Evolutionary conservation across 2,329 filamentous ascomycete species (phyloP), one percentile per base, ranked within the genome.

Genomic region (Fusarium praegraminearum): DNA sequence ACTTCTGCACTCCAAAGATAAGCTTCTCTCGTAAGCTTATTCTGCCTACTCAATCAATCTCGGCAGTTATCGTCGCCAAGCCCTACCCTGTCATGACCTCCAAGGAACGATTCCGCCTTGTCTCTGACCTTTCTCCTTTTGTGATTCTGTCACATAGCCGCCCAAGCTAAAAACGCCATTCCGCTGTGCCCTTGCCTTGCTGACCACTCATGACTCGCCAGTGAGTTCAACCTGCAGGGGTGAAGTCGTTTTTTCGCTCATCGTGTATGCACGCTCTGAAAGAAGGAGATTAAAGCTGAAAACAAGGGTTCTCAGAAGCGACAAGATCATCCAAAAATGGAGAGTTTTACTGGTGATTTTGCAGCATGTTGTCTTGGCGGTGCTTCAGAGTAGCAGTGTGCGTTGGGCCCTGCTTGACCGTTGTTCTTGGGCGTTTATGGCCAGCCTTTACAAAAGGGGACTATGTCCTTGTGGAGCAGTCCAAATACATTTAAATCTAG

Each of bases 141-240:
- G 20, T 44, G 12, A 7, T 18, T 54, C 22, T 53, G 33, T 56
- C 50, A 56, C 54, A 35, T 58, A 65, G 60, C 36, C 65, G 66
- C 56, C 51, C 32, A 44, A 41, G 40, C 67, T 69, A 66, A 68
- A 35, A 46, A 55, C 61, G 52, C 47, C 24, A 44, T 46, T 41
- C 20, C 20, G 33, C 13, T 35, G 30, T 24, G 1, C 13, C 15
- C 26, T n/a, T 15, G 2, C 12, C 12, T 15, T 11, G 3, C 30
- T 28, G 45, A 40, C 67, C 62, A 70, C 30, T 70, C 57, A 64
- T 32, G 24, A 26, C 20, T 30, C 2, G 15, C 43, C 26, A 56
- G 58, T 52, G 45, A 60, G 58, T 71, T 71, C 67, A 70, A 67
- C 67, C 60, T 52, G 50, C 67, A 38, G 58, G 57, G 62, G 40